Conservation (phyloP, 2,329 filamentous ascomycete species). For the Aspergillus arachidicola region DNA sequence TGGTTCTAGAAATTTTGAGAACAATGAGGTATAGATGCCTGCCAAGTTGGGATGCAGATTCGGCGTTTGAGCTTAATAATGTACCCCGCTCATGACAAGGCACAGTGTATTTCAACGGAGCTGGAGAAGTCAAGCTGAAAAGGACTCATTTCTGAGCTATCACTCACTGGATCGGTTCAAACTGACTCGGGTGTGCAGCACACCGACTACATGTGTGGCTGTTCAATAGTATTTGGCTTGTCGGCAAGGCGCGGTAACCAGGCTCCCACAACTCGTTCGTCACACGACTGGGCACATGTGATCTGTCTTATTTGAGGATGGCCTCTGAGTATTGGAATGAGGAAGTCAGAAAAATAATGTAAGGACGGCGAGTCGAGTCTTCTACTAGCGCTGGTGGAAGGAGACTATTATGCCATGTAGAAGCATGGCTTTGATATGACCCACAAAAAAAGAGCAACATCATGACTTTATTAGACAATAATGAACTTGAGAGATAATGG, state of each 20-base stretch:
- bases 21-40: background rate
- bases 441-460: background rate
- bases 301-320: background rate
- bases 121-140: background rate
- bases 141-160: background rate
- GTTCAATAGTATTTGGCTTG: slow-evolving; percentile 5
- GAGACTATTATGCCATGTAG: background rate
- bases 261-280: background rate
- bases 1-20: slow-evolving; percentile 15
- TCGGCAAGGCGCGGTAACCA: background rate
- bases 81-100: background rate
- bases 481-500: background rate
- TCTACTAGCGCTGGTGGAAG: background rate
- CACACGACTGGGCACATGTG: background rate
- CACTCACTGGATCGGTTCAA: background rate
- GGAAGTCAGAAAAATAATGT: background rate
- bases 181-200: background rate
- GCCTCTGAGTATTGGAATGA: background rate
- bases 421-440: background rate
- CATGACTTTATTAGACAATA: slow-evolving; percentile 1
- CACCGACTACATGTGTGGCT: background rate
- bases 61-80: background rate
- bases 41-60: background rate
- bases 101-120: background rate
- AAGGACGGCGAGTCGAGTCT: background rate